Evolutionary conservation across 768 basidiomycete genomes (phyloP).

Genomic region (Mycena vulgaris): DNA sequence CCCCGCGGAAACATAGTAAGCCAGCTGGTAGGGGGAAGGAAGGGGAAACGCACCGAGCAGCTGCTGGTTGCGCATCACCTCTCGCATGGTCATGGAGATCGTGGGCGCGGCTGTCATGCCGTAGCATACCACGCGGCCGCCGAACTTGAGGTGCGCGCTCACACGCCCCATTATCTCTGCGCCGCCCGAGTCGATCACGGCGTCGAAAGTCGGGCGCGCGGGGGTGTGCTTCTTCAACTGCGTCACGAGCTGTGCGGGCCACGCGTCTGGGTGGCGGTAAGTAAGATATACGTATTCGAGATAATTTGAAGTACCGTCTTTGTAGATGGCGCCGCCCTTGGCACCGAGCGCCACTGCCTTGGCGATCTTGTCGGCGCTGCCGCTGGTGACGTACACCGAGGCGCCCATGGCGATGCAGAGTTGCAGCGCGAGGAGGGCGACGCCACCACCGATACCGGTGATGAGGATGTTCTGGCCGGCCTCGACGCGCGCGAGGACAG

Average conservation of each 20-base stretch:
- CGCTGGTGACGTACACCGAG: constrained; percentile 87
- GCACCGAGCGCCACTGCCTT: constrained; percentile 80
- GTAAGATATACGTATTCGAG: neutral
- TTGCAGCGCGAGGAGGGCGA: constrained; percentile 84
- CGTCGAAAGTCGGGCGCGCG: constrained; percentile 59
- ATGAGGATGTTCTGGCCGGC: constrained; percentile 82
- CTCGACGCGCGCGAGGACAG: constrained; percentile 62
- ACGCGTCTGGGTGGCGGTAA: constrained; percentile 52
- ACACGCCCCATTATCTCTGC: constrained; percentile 72
- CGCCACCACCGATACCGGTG: constrained; percentile 88
- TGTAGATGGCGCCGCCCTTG: constrained; percentile 84
- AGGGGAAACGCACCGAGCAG: constrained; percentile 69
- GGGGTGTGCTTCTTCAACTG: constrained; percentile 56
- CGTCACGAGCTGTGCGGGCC: constrained; percentile 64
- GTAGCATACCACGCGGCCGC: constrained; percentile 74
- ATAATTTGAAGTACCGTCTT: constrained; percentile 58
- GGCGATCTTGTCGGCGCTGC: constrained; percentile 76
- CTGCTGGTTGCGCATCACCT: constrained; percentile 82
- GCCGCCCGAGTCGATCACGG: constrained; percentile 80
- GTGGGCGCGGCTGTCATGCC: constrained; percentile 77
- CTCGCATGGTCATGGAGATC: constrained; percentile 81
- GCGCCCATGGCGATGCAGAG: constrained; percentile 83
- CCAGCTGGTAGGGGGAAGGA: neutral
- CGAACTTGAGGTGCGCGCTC: constrained; percentile 65
- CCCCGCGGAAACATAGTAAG: constrained; percentile 9